Evolutionary conservation across 352 stramenopile species (phyloP), one percentile per base, ranked within the genome.

Genomic region (Plasmopara viticola): DNA sequence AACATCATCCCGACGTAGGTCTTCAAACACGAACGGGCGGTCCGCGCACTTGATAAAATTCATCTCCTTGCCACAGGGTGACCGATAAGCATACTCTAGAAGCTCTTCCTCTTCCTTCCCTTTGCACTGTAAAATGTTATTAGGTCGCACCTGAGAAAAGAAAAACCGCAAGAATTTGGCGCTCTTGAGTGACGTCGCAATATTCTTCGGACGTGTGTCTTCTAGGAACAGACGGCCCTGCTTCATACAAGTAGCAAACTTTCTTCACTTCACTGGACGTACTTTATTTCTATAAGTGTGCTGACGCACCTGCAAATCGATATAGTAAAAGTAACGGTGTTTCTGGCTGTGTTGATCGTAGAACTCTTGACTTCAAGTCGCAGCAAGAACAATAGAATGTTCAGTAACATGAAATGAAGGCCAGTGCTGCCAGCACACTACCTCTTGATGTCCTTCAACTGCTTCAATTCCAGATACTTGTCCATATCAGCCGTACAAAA

Each of bases 31-130:
- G 31, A 90, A 69, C 18, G 82, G 79, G 0, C 73, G 78, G 56
- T 92, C 82, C 6, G 82, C 79, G 60, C 74, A 87, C 60, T 92
- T 92, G 68, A 92, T 90, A 52, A 85, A 90, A 56, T 92, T 92
- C 71, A 87, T 89, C 57, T 92, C 82, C 35, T 85, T 84, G 17
- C 82, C 82, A 30, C 82, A 92, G 6, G 82, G 82, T 1, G 82
- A 92, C 12, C 67, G 66, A 46, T 70, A 90, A 6, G 74, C 72
- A 30, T 91, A 91, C 50, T 90, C 80, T 10, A 84, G 56, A 37
- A 89, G 80, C 12, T 59, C 44, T 12, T 60, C 58, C 37, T 66
- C 53, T 4, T 75, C 53, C n/a, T 52, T 35, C 5, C 44, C 56
- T 2, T 66, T 62, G 25, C 31, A 51, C 9, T 51, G 42, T 5